phyloP scores from a whole-genome alignment of 1,284 basidiomycete species.

The Paramarasmius palmivorus region DNA sequence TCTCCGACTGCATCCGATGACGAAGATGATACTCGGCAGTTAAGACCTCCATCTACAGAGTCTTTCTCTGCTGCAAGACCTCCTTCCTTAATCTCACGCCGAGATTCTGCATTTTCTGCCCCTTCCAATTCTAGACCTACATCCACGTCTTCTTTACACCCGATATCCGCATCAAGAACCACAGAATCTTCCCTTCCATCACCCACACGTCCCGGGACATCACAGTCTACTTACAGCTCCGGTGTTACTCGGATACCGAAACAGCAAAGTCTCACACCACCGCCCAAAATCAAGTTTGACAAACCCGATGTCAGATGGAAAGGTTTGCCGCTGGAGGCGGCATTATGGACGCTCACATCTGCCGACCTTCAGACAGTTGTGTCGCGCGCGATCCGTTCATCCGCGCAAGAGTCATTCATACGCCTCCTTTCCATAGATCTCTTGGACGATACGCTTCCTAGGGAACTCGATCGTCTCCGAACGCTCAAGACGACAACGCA shows the following conservation, averaged over 20 bases:
- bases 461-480: slow-evolving; percentile 60
- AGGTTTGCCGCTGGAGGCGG: neutral
- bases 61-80: too few relatives aligned
- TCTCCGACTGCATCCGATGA: too few relatives aligned
- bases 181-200: too few relatives aligned
- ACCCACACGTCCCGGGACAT: too few relatives aligned
- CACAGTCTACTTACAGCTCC: too few relatives aligned
- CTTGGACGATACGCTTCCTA: slow-evolving; percentile 56
- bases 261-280: too few relatives aligned
- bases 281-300: too few relatives aligned
- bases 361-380: slow-evolving; percentile 72
- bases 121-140: neutral
- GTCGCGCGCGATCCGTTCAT: slow-evolving; percentile 69
- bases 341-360: slow-evolving; percentile 60
- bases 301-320: neutral
- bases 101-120: neutral
- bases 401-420: slow-evolving; percentile 70
- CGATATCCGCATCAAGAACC: too few relatives aligned
- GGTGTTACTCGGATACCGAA: too few relatives aligned
- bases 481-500: slow-evolving; percentile 50
- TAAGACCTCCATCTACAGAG: too few relatives aligned
- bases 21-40: too few relatives aligned
- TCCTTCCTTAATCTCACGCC: neutral
- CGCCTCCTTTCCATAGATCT: slow-evolving; percentile 64
- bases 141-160: neutral